Base-by-base conservation (phyloP, 1,284 basidiomycete species). In the Anthracocystis setariae region DNA sequence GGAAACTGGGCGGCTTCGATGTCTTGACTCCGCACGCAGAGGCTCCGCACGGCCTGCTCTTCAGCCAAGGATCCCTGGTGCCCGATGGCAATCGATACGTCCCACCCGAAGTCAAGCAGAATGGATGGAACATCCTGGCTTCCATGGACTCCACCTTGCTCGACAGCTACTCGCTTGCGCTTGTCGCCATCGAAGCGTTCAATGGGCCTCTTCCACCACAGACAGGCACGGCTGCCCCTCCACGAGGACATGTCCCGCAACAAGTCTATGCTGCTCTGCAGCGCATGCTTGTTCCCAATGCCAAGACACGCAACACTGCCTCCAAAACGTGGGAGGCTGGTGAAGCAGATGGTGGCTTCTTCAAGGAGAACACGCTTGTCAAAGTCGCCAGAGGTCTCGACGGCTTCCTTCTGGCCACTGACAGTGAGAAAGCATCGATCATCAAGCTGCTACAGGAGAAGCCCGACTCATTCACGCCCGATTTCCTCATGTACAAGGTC, bases 1-100 rank as follows among this genome's bases (percentile, higher is more conserved):
- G 94, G 95, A 91, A 91, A 79, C 85, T 98, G 9, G 94, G 91
- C 29, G 95, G 95, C 1, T 94, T 98, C 77, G 96, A 99, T 76
- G 84, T 94, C 0, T 84, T 98, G 75, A 94, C 91, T 76, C 57
- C 80, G 61, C 32, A 84, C 12, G 80, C 82, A 3, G 76, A 81
- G 46, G 83, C 84, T 23, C 83, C 85, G 45, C 68, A 76, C 5
- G 55, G 58, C 3, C 45, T 77, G 4, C 54, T 80, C 35, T 55
- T 48, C 57, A 74, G 62, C 33, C 61, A 72, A 58, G 68, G 76
- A 35, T 71, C 74, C 10, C 57, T 78, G 24, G 51, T 82, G 20
- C 82, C 82, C 15, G 76, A 79, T 35, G 78, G 82, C 5, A 61
- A 72, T 3, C 62, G 64, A 15, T 82, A 80, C 47, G 80, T 89